phyloP scores from a whole-genome alignment of 306 rosid species.

The Cicer cuneatum region DNA sequence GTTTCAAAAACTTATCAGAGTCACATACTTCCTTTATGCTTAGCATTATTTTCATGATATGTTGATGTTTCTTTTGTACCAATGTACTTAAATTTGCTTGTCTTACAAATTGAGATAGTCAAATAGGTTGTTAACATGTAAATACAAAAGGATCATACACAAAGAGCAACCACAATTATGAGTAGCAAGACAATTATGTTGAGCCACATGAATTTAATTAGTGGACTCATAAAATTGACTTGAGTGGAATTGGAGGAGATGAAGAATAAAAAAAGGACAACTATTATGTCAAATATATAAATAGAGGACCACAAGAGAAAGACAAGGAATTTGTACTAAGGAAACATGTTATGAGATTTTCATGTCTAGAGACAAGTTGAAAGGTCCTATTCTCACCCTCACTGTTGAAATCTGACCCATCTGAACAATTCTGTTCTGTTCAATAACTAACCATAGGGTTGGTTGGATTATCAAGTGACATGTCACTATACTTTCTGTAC shows the following conservation, averaged over 20 bases:
- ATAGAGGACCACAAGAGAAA: constrained; percentile 18
- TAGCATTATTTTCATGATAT: background rate
- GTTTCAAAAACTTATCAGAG: background rate
- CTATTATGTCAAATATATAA: background rate
- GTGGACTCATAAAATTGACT: background rate
- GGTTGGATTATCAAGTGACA: constrained; percentile 9
- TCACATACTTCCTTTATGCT: background rate
- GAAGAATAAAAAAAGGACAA: constrained; percentile 12
- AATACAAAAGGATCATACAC: background rate
- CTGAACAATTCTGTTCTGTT: background rate
- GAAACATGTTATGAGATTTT: background rate
- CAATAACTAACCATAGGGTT: background rate
- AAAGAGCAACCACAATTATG: background rate
- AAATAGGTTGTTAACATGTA: background rate
- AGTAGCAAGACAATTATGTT: background rate
- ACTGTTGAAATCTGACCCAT: background rate
- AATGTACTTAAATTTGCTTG: background rate
- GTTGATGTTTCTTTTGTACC: background rate
- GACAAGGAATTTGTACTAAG: constrained; percentile 6
- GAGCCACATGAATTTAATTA: background rate
- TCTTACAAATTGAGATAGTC: background rate
- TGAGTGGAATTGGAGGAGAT: background rate
- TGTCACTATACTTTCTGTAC: background rate
- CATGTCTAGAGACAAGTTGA: constrained; percentile 24
- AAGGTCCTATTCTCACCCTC: constrained; percentile 17